Evolutionary conservation across 306 rosid species (phyloP).

Genomic region (Adenanthera pavonina): DNA sequence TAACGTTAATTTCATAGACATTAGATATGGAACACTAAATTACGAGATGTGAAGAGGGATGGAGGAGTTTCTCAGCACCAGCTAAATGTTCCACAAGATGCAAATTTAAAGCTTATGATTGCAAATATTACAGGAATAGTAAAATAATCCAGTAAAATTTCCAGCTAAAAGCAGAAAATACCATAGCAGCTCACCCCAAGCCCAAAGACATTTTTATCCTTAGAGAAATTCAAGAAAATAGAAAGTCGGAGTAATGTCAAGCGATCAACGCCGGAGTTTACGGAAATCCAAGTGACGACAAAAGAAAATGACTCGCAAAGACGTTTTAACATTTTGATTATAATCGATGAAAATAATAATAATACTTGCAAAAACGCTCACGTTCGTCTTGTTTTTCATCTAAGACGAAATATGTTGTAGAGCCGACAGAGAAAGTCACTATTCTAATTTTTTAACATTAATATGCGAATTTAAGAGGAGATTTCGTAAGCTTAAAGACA

Average conservation of each 20-base stretch:
- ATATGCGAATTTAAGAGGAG: not conserved
- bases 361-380: not conserved
- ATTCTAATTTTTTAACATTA: not conserved
- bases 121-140: not conserved
- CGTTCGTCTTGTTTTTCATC: not conserved
- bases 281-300: conserved; percentile 19
- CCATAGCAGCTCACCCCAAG: conserved; percentile 2
- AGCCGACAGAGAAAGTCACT: not conserved
- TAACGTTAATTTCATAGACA: not conserved
- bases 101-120: conserved; percentile 19
- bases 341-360: not conserved
- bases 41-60: not conserved
- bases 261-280: conserved; percentile 21
- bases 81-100: conserved; percentile 25
- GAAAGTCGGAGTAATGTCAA: not conserved
- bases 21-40: not conserved
- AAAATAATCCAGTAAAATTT: conserved; percentile 1
- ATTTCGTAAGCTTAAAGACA: not conserved
- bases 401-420: not conserved
- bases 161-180: conserved; percentile 26
- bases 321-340: not conserved
- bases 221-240: conserved; percentile 20
- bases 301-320: conserved; percentile 25
- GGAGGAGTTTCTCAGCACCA: not conserved
- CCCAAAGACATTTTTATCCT: not conserved